Evolutionary conservation across 257 asterid species (phyloP).

Genomic region (Jasminum sambac): DNA sequence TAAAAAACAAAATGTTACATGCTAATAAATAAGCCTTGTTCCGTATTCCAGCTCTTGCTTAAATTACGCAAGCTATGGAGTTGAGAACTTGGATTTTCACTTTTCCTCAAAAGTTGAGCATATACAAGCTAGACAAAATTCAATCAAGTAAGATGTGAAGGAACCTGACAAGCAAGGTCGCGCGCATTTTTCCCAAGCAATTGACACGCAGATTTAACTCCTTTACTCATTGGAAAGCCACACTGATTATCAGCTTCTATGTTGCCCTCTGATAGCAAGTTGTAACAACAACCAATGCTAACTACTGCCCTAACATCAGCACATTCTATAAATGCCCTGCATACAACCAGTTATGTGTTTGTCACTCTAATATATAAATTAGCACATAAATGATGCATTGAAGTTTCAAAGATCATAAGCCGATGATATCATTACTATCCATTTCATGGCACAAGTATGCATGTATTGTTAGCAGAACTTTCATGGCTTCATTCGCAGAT

Average conservation of each 20-base stretch:
- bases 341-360: slow-evolving; percentile 27
- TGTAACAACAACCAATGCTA: slow-evolving; percentile 95
- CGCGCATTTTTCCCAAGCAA: slow-evolving; percentile 67
- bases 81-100: slow-evolving; percentile 13
- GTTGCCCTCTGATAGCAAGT: slow-evolving; percentile 62
- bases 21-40: slow-evolving; percentile 8
- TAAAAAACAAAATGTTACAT: slow-evolving; percentile 1
- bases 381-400: not conserved
- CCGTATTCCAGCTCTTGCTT: slow-evolving; percentile 12
- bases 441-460: slow-evolving; percentile 11
- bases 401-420: not conserved
- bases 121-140: slow-evolving; percentile 2
- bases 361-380: slow-evolving; percentile 19
- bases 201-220: slow-evolving; percentile 56
- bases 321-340: slow-evolving; percentile 78
- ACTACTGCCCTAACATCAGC: slow-evolving; percentile 69
- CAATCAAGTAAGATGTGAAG: slow-evolving; percentile 20
- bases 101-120: slow-evolving; percentile 3
- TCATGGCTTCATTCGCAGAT: slow-evolving; percentile 16
- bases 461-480: slow-evolving; percentile 5
- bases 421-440: not conserved
- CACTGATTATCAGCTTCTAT: slow-evolving; percentile 35
- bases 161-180: slow-evolving; percentile 96
- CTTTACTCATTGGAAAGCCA: slow-evolving; percentile 84
- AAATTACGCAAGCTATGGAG: not conserved